Base-by-base conservation (phyloP, 768 basidiomycete species). In the Hemileccinum rubropunctum region DNA sequence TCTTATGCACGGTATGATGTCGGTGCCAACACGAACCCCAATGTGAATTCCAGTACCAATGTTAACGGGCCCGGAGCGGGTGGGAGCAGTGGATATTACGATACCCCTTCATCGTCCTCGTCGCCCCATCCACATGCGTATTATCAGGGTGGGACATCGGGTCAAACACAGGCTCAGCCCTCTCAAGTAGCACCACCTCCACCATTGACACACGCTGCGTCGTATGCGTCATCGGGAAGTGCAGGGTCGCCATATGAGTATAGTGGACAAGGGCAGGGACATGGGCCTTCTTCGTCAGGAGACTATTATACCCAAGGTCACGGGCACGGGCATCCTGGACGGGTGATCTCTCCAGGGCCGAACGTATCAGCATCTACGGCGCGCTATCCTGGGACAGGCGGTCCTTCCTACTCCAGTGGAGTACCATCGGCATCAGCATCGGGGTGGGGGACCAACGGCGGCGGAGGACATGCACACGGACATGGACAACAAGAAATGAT, bases 401-500 rank as follows among this genome's bases (percentile, higher is more conserved):
- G 44, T 12, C 28, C 50, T 8, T 14, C 59, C 11, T 55, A 61
- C 9, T 18, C 50, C 1, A 42, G 43, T 33, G 43, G 59, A 2
- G 42, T 42, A 11, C 42, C 30, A 2, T 13, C 50, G 11, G 42
- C 38, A 7, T 37, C 56, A 1, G 34, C 50, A 4, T 35, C 57
- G 0, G 60, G 54, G 4, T 63, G 63, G 62, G 61, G 50, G 1
- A 20, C 60, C 6, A 58, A 52, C 12, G 54, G 53, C 12, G 54
- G 53, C 6, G 52, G 38, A 14, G 52, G 40, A 34, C 37, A 47
- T 13, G 45, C 26, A 14, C 62, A 62, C 12, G 51, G 51, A 28
- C 42, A 66, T 20, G 58, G 60, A 23, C 66, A 59, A 37, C 62
- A 67, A 26, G 64, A 68, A 27, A 65, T 67, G 56, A 70, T 69